These are phyloP conservation scores for Diplodia corticola DNA, from an alignment of 2,329 filamentous ascomycete genomes.

Conservation along the genomic window DNA sequence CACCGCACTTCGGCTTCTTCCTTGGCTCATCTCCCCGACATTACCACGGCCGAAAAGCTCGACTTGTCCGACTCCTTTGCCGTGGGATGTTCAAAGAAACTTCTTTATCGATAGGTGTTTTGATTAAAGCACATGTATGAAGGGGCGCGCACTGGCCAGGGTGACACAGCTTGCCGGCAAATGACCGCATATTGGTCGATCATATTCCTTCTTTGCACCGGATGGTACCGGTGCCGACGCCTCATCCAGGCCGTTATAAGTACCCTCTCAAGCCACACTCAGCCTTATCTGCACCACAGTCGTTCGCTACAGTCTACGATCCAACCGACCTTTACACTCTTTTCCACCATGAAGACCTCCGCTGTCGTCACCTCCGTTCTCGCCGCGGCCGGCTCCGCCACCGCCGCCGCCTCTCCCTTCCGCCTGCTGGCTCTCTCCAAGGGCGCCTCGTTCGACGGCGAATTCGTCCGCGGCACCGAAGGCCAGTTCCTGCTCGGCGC, in stretches of 20 bases:
- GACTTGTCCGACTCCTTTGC: neutral
- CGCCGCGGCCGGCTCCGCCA: neutral
- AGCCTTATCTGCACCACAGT: neutral
- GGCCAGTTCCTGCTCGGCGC: conserved; percentile 7
- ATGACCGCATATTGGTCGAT: neutral
- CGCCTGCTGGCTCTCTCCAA: conserved; percentile 3
- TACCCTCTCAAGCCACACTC: neutral
- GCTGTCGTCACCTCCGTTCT: neutral
- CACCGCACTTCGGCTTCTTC: neutral
- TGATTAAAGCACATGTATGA: conserved; percentile 4
- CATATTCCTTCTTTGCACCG: neutral
- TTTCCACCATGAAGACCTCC: conserved; percentile 6
- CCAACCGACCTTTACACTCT: conserved; percentile 6
- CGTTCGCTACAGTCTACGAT: neutral
- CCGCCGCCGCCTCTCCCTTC: neutral
- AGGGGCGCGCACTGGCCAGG: conserved; percentile 9
- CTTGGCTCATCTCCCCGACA: neutral
- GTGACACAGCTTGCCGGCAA: neutral
- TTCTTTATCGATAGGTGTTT: conserved; percentile 8
- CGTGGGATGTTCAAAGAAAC: neutral
- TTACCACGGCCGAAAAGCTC: neutral
- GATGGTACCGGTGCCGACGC: neutral
- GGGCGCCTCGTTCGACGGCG: conserved; percentile 3
- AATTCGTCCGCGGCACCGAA: neutral
- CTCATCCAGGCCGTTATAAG: neutral